Percentiles rank a stretch among this genome's conserved stretches.
These are phyloP conservation scores for Geotrichum citri-aurantii DNA, from an alignment of 1,139 yeast genomes.

Conservation along the genomic window DNA sequence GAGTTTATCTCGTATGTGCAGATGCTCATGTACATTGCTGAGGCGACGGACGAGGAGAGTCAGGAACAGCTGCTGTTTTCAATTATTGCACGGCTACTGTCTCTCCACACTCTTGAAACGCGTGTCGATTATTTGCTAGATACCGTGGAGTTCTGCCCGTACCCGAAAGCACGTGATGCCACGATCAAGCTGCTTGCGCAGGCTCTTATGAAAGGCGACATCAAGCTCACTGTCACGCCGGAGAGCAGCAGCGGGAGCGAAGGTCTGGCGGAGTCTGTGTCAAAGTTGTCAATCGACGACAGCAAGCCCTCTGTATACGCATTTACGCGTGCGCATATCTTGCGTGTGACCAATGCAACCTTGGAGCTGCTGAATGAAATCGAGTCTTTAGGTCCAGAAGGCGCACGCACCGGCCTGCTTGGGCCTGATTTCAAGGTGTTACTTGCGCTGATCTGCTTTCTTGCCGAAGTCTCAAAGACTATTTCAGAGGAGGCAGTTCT, in stretches of 20 bases:
- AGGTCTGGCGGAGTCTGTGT: not conserved
- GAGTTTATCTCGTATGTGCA: conserved; percentile 43
- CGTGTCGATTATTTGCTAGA: conserved; percentile 60
- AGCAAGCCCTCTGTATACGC: not conserved
- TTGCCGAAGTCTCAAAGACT: not conserved
- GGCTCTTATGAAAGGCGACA: conserved; percentile 31
- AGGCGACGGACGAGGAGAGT: conserved; percentile 33
- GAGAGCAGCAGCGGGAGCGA: not conserved
- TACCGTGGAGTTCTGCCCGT: conserved; percentile 65
- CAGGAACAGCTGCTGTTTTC: conserved; percentile 31
- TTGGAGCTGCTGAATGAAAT: not conserved
- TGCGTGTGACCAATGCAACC: conserved; percentile 1
- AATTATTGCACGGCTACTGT: conserved; percentile 39
- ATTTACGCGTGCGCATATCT: not conserved
- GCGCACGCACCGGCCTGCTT: not conserved
- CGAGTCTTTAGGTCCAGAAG: not conserved
- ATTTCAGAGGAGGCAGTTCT: not conserved
- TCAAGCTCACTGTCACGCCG: not conserved
- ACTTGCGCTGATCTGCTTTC: not conserved
- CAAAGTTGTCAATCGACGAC: not conserved
- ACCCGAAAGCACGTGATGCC: conserved; percentile 51
- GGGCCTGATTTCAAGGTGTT: not conserved
- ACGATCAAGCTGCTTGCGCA: conserved; percentile 64
- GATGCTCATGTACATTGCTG: conserved; percentile 30
- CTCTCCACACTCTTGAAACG: conserved; percentile 50